A percentile compares a stretch with the other conserved stretches of the same genome.
Conservation (phyloP, 2,329 filamentous ascomycete species). For the Chalaropsis thielavioides region DNA sequence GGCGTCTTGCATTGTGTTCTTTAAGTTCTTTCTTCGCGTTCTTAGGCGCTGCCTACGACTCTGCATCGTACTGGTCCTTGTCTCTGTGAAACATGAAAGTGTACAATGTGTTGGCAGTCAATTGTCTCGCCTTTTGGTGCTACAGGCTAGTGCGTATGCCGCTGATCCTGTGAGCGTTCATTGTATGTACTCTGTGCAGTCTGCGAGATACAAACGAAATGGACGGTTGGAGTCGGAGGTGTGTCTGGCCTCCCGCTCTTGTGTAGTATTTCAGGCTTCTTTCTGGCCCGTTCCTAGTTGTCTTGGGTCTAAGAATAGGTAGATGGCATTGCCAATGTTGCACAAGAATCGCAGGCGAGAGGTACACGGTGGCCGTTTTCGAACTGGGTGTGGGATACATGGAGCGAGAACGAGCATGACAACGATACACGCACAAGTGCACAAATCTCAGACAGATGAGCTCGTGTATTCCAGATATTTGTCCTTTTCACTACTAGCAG, state of each 20-base stretch:
- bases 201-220: background rate
- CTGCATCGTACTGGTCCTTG: background rate
- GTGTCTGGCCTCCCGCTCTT: background rate
- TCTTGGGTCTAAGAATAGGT: background rate
- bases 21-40: background rate
- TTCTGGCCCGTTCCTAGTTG: background rate
- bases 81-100: background rate
- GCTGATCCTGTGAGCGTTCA: background rate
- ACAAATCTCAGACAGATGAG: no score
- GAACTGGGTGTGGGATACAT: no score
- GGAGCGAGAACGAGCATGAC: no score
- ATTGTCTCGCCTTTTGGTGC: background rate
- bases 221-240: background rate
- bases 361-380: no score
- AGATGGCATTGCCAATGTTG: background rate
- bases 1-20: background rate
- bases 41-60: background rate
- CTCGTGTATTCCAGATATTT: no score
- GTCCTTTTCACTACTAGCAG: no score
- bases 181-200: background rate
- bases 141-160: background rate
- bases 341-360: background rate
- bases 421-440: no score
- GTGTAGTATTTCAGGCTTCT: background rate
- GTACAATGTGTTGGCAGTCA: slow-evolving; percentile 1